Base-by-base conservation (phyloP, 371 early-diverging fungal species). In the Mucor plumbeus region DNA sequence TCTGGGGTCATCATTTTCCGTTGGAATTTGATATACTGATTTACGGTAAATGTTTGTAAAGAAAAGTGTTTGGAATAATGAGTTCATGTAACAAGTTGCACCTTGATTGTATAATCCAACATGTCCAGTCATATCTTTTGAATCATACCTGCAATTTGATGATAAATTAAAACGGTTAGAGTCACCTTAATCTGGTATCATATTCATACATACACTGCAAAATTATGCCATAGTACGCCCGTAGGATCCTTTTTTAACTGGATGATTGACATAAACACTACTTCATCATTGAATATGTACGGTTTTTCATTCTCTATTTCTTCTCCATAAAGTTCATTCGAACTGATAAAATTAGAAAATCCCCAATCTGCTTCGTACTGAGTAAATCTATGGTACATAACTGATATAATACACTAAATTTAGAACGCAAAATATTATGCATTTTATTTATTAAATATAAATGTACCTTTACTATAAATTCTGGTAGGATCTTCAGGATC, bases 61-160 rank as follows among this genome's bases (percentile, higher is more conserved):
- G 77, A 92, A 99, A 15, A 99, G 86, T 9, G 97, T 94, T 79
- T 99, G 99, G 36, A 99, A 88, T 38, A 99, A 84, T 50, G 98
- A 96, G 85, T 99, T 99, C 94, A 99, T 95, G 80, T 99, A 99
- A 81, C 99, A 99, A 0, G 99, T 99, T 4, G 99, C 99, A 8
- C 99, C 99, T 71, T 99, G 97, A 80, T 99, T 99, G 57, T 88
- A 89, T 64, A 99, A 77, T 2, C 99, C 99, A 44, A 97, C 94
- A 72, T 86, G 92, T 7, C 97, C 97, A n/a, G 98, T 96, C 73
- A 88, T 88, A 57, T 88, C 83, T 72, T 92, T 91, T 44, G 97
- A 94, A 75, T 95, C 92, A 72, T 91, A 95, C 72, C 91, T 91
- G 10, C 19, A 35, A 38, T 19, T 43, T 13, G 31, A 40, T 17